A percentile compares a stretch with the other conserved stretches of the same genome.
These are phyloP conservation scores for Setaria italica DNA, from an alignment of 202 grass and related monocot species.

Conservation along the genomic window DNA sequence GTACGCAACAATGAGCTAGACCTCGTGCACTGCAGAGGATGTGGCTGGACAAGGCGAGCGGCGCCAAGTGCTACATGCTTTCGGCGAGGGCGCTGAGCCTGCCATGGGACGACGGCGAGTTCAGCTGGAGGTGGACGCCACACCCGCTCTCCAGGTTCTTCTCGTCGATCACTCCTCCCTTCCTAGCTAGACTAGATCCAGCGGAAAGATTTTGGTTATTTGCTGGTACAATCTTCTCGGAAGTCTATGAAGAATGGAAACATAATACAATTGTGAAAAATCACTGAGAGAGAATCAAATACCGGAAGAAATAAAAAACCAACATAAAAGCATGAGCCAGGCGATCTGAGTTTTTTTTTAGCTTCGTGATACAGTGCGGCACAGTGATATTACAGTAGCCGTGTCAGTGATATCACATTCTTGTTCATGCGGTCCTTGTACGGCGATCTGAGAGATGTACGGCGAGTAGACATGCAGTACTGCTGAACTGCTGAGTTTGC, in stretches of 20 bases:
- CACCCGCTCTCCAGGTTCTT: conserved; percentile 25
- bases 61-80: conserved; percentile 53
- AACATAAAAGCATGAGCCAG: neutral
- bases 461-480: neutral
- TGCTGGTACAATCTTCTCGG: neutral
- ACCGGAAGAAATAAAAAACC: too few relatives aligned
- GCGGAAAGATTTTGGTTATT: neutral
- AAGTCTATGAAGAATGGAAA: neutral
- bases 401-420: too few relatives aligned
- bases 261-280: neutral
- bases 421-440: neutral
- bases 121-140: conserved; percentile 7
- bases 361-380: too few relatives aligned
- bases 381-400: too few relatives aligned
- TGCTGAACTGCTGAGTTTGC: neutral
- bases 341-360: too few relatives aligned
- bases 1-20: neutral
- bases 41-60: conserved; percentile 44
- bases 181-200: neutral
- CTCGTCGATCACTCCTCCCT: neutral
- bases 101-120: conserved; percentile 36
- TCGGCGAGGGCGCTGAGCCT: conserved; percentile 45
- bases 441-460: neutral
- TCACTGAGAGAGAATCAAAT: neutral
- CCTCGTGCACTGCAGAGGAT: conserved; percentile 26